Conservation (phyloP, 805 yeast species). For the Starmera amethionina region DNA sequence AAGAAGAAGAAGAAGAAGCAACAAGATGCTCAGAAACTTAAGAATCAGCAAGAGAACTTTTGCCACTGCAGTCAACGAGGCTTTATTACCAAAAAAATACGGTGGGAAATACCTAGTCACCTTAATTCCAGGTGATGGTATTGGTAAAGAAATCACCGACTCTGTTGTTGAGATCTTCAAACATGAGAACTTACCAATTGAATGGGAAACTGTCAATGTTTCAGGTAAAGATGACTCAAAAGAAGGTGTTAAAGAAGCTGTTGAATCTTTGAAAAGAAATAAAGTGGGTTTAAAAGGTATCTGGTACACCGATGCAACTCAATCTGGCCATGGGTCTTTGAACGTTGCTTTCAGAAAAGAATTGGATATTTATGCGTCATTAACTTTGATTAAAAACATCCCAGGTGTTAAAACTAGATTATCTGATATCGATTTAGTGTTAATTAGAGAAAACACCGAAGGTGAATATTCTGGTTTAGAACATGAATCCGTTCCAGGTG, state of each 20-base stretch:
- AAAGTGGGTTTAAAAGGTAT: constrained; percentile 96
- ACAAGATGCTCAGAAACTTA: too few species aligned
- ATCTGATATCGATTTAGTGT: constrained; percentile 81
- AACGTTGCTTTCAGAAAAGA: constrained; percentile 96
- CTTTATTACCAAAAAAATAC: constrained; percentile 76
- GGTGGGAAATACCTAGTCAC: constrained; percentile 95
- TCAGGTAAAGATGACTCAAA: constrained; percentile 42
- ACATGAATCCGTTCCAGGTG: constrained; percentile 96
- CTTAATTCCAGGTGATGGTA: constrained; percentile 96
- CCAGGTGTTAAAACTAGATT: constrained; percentile 91
- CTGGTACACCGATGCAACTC: constrained; percentile 80
- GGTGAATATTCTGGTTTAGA: constrained; percentile 98
- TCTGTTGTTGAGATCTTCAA: constrained; percentile 86
- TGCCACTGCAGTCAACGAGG: constrained; percentile 51
- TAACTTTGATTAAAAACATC: constrained; percentile 86
- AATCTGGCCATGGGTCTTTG: constrained; percentile 71
- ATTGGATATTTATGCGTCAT: constrained; percentile 89
- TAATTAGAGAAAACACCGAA: constrained; percentile 98
- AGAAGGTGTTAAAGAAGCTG: constrained; percentile 71
- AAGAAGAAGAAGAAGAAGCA: too few species aligned
- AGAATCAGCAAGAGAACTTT: constrained; percentile 20
- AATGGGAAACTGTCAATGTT: constrained; percentile 80
- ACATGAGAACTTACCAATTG: constrained; percentile 83
- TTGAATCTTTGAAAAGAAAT: constrained; percentile 86
- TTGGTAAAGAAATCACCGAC: constrained; percentile 91